Percentiles rank a stretch among this genome's conserved stretches.
Evolutionary conservation across 2,329 filamentous ascomycete genomes (phyloP).

Genomic region (Alternaria rosae): DNA sequence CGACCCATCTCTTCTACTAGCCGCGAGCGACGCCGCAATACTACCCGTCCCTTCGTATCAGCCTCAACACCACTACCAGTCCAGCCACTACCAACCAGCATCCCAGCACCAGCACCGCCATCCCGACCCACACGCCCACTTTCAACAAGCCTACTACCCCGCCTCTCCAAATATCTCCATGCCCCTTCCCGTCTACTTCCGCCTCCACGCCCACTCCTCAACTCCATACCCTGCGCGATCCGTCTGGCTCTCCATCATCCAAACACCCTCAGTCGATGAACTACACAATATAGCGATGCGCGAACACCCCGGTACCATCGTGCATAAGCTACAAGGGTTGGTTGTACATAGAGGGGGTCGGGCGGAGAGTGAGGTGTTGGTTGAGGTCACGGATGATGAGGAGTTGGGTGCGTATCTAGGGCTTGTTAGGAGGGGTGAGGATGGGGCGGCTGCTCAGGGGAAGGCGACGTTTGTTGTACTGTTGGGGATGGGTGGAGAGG

Average conservation of each 20-base stretch:
- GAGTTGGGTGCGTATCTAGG: constrained; percentile 76
- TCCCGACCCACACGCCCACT: constrained; percentile 1
- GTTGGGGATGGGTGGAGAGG: constrained; percentile 10
- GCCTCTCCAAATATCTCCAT: background rate
- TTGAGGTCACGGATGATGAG: constrained; percentile 73
- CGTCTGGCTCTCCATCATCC: constrained; percentile 73
- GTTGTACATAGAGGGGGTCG: constrained; percentile 55
- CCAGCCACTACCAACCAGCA: constrained; percentile 43
- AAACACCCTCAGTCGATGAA: constrained; percentile 65
- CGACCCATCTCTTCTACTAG: constrained; percentile 67
- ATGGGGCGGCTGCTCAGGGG: constrained; percentile 52
- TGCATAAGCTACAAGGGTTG: constrained; percentile 70
- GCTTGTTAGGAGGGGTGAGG: constrained; percentile 55
- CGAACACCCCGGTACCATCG: constrained; percentile 67
- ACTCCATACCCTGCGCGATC: constrained; percentile 56
- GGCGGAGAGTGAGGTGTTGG: constrained; percentile 65
- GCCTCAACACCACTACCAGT: constrained; percentile 18
- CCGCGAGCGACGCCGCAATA: constrained; percentile 59
- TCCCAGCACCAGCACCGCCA: constrained; percentile 18
- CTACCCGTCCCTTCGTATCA: constrained; percentile 31
- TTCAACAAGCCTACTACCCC: constrained; percentile 19
- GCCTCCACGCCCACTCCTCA: constrained; percentile 57
- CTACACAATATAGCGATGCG: constrained; percentile 67
- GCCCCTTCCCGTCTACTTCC: constrained; percentile 12
- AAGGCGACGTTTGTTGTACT: constrained; percentile 63